Evolutionary conservation across 768 basidiomycete species (phyloP).

Genomic region (Lepiota subincarnata): DNA sequence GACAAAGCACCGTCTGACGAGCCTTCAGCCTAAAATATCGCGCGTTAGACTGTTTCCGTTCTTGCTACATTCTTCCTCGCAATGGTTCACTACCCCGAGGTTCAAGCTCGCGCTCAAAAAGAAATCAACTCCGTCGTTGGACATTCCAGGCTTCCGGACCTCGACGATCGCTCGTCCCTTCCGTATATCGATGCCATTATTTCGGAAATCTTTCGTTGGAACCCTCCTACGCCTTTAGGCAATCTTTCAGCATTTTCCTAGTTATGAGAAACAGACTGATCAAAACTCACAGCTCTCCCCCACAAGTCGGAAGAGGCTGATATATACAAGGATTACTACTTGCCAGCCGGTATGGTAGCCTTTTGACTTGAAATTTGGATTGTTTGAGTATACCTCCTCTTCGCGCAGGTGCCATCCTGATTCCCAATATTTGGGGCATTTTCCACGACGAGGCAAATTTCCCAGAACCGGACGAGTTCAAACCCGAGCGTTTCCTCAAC

Average conservation of each 20-base stretch:
- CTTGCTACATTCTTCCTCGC: slow-evolving; percentile 13
- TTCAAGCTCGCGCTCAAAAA: slow-evolving; percentile 36
- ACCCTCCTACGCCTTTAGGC: slow-evolving; percentile 34
- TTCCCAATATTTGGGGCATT: slow-evolving; percentile 34
- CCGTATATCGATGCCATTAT: slow-evolving; percentile 34
- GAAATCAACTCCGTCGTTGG: slow-evolving; percentile 41
- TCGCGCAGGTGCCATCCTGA: slow-evolving; percentile 21
- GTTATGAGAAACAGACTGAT: not conserved
- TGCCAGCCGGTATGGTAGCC: slow-evolving; percentile 19
- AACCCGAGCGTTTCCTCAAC: slow-evolving; percentile 52
- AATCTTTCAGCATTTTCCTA: not conserved
- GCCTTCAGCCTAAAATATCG: slow-evolving; percentile 2
- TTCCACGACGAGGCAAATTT: slow-evolving; percentile 48
- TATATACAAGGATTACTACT: slow-evolving; percentile 22
- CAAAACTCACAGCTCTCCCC: slow-evolving; percentile 24
- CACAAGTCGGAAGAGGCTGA: slow-evolving; percentile 31
- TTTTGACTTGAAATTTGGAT: not conserved
- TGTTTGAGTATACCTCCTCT: not conserved
- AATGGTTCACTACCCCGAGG: slow-evolving; percentile 37
- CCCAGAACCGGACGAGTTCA: slow-evolving; percentile 47
- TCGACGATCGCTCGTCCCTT: slow-evolving; percentile 13
- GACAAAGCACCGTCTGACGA: not conserved
- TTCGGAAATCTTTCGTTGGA: slow-evolving; percentile 41
- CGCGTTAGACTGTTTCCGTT: slow-evolving; percentile 1
- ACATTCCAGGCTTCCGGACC: slow-evolving; percentile 18